Conservation (phyloP, 164 flowering plant genomes). For the Amborella trichopoda region DNA sequence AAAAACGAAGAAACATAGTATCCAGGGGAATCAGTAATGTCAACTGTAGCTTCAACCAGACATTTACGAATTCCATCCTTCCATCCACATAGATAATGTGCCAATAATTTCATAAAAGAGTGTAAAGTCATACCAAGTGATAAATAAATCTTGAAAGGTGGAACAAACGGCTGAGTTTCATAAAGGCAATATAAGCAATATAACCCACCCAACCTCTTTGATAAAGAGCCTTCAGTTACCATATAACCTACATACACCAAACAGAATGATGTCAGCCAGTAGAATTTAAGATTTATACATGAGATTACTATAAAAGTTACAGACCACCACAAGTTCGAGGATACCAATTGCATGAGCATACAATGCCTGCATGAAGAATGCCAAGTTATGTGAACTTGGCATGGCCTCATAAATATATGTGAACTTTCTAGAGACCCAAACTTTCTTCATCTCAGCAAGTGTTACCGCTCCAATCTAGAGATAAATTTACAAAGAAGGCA, state of each 20-base stretch:
- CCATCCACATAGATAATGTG: too few relatives aligned
- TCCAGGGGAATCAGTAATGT: too few relatives aligned
- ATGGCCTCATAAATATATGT: conserved; percentile 67
- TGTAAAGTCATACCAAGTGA: conserved; percentile 44
- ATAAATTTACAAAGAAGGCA: neutral
- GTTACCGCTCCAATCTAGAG: conserved; percentile 36
- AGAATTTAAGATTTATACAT: too few relatives aligned
- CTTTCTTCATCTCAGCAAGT: conserved; percentile 63
- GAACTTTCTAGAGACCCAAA: conserved; percentile 69
- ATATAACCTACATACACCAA: conserved; percentile 45
- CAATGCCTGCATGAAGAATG: conserved; percentile 73
- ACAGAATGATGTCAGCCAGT: neutral
- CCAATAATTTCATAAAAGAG: neutral
- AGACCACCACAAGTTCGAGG: neutral
- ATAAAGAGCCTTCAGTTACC: conserved; percentile 33
- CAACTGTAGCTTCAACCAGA: too few relatives aligned
- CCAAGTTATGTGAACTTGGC: conserved; percentile 36
- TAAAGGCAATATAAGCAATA: conserved; percentile 85
- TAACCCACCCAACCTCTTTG: conserved; percentile 70
- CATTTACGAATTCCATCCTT: too few relatives aligned
- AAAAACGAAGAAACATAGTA: too few relatives aligned
- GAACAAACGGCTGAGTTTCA: conserved; percentile 86
- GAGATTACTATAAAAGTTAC: too few relatives aligned
- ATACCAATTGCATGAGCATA: conserved; percentile 64
- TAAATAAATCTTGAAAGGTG: conserved; percentile 61